Evolutionary conservation across 306 rosid genomes (phyloP).

Genomic region (Dryas octopetala): DNA sequence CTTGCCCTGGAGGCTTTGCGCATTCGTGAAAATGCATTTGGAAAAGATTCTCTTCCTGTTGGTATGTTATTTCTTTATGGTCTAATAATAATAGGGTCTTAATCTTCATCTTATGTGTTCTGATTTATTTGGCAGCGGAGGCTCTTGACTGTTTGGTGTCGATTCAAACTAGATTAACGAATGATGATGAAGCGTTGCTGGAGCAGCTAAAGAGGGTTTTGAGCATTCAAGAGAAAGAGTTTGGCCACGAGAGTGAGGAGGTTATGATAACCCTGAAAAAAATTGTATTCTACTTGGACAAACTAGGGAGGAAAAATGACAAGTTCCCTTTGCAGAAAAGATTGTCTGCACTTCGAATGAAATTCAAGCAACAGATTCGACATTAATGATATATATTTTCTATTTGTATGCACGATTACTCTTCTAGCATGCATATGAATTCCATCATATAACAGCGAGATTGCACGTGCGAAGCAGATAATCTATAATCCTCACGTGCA

Average conservation of each 20-base stretch:
- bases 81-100: not conserved
- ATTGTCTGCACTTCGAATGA: conserved; percentile 57
- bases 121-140: conserved; percentile 58
- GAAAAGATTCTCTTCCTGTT: conserved; percentile 73
- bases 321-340: conserved; percentile 61
- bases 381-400: conserved; percentile 23
- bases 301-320: conserved; percentile 66
- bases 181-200: conserved; percentile 53
- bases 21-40: conserved; percentile 78
- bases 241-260: conserved; percentile 75
- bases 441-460: too few relatives aligned
- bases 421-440: too few relatives aligned
- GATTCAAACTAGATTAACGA: conserved; percentile 59
- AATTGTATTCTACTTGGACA: conserved; percentile 64
- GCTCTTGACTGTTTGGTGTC: conserved; percentile 87
- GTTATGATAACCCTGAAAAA: conserved; percentile 66
- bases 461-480: too few relatives aligned
- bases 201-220: conserved; percentile 61
- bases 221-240: conserved; percentile 72
- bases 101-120: not conserved
- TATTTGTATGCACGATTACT: not conserved
- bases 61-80: conserved; percentile 34
- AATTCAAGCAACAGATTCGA: conserved; percentile 64
- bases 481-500: too few relatives aligned
- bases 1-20: conserved; percentile 63